These are phyloP conservation scores for Verbena officinalis DNA, from an alignment of 257 asterid species.

Conservation along the genomic window DNA sequence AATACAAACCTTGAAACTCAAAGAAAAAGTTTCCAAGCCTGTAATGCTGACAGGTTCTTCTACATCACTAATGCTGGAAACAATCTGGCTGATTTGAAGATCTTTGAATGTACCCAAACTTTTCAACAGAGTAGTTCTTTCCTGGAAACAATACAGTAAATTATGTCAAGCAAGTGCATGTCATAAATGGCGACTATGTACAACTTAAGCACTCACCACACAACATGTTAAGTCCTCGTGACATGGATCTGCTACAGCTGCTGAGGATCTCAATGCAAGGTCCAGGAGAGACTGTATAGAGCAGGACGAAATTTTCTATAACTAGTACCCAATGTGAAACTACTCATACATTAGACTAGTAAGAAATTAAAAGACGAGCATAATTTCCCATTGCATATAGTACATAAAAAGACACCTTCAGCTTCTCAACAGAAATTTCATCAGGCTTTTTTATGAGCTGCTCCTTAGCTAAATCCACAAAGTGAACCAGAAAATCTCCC, in stretches of 20 bases:
- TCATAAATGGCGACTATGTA: constrained; percentile 16
- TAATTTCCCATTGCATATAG: constrained; percentile 8
- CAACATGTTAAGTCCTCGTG: constrained; percentile 95
- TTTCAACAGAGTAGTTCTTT: constrained; percentile 81
- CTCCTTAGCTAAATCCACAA: constrained; percentile 95
- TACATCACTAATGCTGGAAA: constrained; percentile 55
- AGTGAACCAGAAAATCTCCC: constrained; percentile 99
- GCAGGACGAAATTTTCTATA: constrained; percentile 22
- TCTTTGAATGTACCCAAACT: constrained; percentile 86
- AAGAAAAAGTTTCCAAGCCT: constrained; percentile 94
- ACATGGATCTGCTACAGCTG: constrained; percentile 95
- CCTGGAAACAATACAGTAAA: constrained; percentile 49
- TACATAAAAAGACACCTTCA: constrained; percentile 71
- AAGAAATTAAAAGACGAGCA: constrained; percentile 10
- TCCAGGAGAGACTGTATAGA: constrained; percentile 84
- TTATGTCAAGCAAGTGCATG: constrained; percentile 28
- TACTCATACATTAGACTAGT: neutral
- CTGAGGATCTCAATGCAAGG: constrained; percentile 94
- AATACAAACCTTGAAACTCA: constrained; percentile 80
- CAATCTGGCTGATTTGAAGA: constrained; percentile 65
- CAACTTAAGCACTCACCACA: constrained; percentile 67
- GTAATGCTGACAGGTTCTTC: constrained; percentile 91
- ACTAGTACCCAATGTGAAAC: constrained; percentile 16
- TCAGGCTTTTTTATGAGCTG: constrained; percentile 92
- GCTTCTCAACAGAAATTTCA: constrained; percentile 88